phyloP scores from a whole-genome alignment of 164 flowering plant species.

The Nelumbo lutea region DNA sequence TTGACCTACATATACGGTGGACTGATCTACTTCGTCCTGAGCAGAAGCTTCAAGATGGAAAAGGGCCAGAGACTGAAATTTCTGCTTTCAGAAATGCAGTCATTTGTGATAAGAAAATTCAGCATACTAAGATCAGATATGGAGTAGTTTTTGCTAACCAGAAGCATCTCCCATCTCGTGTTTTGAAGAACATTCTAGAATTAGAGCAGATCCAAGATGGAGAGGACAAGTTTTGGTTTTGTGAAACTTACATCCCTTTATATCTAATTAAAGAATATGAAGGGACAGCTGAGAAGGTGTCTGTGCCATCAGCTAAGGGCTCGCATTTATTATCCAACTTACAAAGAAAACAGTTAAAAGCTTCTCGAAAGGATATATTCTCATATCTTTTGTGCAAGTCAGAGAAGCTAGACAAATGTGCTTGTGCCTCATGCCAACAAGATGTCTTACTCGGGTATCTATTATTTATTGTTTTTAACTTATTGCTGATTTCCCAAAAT shows the following conservation, averaged over 20 bases:
- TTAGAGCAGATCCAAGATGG: constrained; percentile 54
- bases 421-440: constrained; percentile 63
- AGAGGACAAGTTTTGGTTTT: constrained; percentile 72
- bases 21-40: constrained; percentile 57
- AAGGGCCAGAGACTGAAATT: constrained; percentile 73
- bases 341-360: constrained; percentile 51
- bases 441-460: constrained; percentile 62
- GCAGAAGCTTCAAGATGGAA: constrained; percentile 54
- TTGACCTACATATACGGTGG: constrained; percentile 85
- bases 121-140: constrained; percentile 54
- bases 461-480: background rate
- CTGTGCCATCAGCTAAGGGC: constrained; percentile 18
- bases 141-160: constrained; percentile 69
- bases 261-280: constrained; percentile 85
- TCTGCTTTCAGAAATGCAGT: constrained; percentile 80
- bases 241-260: constrained; percentile 68
- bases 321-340: constrained; percentile 27
- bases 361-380: constrained; percentile 52
- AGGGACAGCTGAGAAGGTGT: constrained; percentile 27
- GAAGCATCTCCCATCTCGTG: constrained; percentile 84
- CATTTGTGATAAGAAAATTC: constrained; percentile 53
- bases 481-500: no score
- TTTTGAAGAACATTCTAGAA: constrained; percentile 67
- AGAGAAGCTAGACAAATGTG: constrained; percentile 41
- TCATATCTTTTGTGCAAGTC: constrained; percentile 50